A percentile compares a stretch with the other conserved stretches of the same genome.
Conservation (phyloP, 345 rosid genomes). For the Alliaria petiolata region DNA sequence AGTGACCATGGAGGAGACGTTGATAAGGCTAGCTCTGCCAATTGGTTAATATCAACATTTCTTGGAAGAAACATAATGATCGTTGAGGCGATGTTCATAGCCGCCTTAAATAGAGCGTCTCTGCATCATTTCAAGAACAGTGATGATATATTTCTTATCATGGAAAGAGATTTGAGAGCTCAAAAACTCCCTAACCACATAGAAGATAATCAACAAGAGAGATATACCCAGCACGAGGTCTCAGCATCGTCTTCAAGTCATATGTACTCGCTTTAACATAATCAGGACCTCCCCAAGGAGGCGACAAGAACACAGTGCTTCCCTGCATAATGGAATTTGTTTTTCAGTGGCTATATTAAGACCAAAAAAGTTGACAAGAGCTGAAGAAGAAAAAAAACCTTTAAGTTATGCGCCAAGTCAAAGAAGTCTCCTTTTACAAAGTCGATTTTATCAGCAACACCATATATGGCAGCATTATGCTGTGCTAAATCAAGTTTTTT, state of each 20-base stretch:
- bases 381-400: constrained; percentile 43
- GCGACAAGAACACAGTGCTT: constrained; percentile 77
- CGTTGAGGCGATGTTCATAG: constrained; percentile 54
- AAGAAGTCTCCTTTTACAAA: constrained; percentile 78
- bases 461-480: constrained; percentile 83
- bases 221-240: constrained; percentile 78
- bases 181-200: not conserved
- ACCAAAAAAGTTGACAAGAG: not conserved
- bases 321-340: constrained; percentile 43
- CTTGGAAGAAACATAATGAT: constrained; percentile 89
- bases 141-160: not conserved
- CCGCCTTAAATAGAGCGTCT: constrained; percentile 54
- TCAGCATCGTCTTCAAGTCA: constrained; percentile 76
- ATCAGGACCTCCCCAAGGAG: constrained; percentile 98
- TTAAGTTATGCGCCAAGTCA: constrained; percentile 58
- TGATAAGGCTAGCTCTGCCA: constrained; percentile 76
- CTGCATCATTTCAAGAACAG: constrained; percentile 41
- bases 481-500: constrained; percentile 70
- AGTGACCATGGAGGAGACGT: constrained; percentile 61
- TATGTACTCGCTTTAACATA: constrained; percentile 61
- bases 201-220: not conserved
- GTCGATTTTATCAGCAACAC: constrained; percentile 71
- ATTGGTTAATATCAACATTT: constrained; percentile 70
- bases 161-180: not conserved
- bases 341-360: not conserved